Base-by-base conservation (phyloP, 768 basidiomycete species). In the Mycena rosella region DNA sequence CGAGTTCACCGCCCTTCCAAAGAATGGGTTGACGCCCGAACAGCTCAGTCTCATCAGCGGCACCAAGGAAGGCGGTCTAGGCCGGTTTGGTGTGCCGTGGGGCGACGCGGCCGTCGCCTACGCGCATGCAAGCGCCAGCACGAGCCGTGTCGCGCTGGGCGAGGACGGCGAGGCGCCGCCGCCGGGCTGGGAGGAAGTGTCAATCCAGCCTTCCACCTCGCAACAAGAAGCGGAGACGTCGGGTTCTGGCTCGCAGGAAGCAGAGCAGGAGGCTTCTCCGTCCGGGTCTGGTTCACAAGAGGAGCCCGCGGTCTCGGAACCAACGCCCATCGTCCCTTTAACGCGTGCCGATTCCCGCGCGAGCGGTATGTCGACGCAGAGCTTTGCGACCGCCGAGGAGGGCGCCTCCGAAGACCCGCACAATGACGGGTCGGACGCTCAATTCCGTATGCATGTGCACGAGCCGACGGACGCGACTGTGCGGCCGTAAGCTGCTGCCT, bases 61-160 rank as follows among this genome's bases (percentile, higher is more conserved):
- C 42, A 89, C 87, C 1, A 78, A 89, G 49, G 91, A 93, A 72
- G 83, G 84, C 4, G 70, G 70, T 5, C 82, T 94, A 65, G 87
- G 85, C 40, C 82, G 86, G 65, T 95, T 94, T 72, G 92, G 91
- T 1, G 80, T 91, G 61, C 94, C 94, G 24, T 95, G 92, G 72
- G 93, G 93, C 0, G 78, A 86, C 14, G 93, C 90, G 73, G 93
- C 92, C 5, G 82, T 91, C 30, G 89, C 89, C 34, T 92, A 82
- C 73, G 87, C 86, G 40, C 49, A 44, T 47, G 69, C 69, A 10
- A 71, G 70, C 38, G 70, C 70, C 1, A 71, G 40, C 45, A 56
- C 62, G 20, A 71, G 70, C 22, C 57, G 70, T 15, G 29, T 71
- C 22, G 70, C 53, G 1, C 45, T 71, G 20, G 59, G 45, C 10